These are phyloP conservation scores for Toxicodendron radicans DNA, from an alignment of 345 rosid species.

Conservation along the genomic window DNA sequence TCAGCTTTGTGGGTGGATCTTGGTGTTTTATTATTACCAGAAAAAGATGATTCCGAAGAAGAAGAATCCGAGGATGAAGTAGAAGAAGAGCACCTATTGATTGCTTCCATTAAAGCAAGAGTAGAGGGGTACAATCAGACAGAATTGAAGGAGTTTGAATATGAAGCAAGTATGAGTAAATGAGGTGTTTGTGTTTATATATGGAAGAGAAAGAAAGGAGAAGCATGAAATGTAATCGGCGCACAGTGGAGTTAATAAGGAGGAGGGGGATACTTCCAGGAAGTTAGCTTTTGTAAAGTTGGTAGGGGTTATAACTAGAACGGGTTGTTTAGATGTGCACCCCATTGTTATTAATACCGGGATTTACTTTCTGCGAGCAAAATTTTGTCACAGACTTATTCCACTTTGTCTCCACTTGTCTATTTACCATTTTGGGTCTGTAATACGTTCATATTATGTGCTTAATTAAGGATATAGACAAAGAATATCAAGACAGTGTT, in stretches of 20 bases:
- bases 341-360: constrained; percentile 13
- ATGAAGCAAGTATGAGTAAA: background rate
- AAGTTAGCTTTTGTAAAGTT: constrained; percentile 53
- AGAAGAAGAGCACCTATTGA: constrained; percentile 40
- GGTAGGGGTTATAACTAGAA: constrained; percentile 29
- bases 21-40: constrained; percentile 18
- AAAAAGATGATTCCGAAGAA: constrained; percentile 45
- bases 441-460: background rate
- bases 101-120: constrained; percentile 32
- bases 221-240: constrained; percentile 34
- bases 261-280: constrained; percentile 40
- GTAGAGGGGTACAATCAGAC: background rate
- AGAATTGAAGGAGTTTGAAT: background rate
- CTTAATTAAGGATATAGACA: background rate
- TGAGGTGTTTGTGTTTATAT: constrained; percentile 10
- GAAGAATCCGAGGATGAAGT: constrained; percentile 51
- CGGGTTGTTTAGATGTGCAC: background rate
- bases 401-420: constrained; percentile 21
- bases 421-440: constrained; percentile 32
- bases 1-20: constrained; percentile 27
- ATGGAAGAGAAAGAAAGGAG: background rate
- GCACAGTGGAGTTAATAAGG: constrained; percentile 9
- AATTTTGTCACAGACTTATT: constrained; percentile 14
- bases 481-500: background rate
- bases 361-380: constrained; percentile 20